Base-by-base conservation (phyloP, 2,329 filamentous ascomycete genomes). In the Alternaria solani region DNA sequence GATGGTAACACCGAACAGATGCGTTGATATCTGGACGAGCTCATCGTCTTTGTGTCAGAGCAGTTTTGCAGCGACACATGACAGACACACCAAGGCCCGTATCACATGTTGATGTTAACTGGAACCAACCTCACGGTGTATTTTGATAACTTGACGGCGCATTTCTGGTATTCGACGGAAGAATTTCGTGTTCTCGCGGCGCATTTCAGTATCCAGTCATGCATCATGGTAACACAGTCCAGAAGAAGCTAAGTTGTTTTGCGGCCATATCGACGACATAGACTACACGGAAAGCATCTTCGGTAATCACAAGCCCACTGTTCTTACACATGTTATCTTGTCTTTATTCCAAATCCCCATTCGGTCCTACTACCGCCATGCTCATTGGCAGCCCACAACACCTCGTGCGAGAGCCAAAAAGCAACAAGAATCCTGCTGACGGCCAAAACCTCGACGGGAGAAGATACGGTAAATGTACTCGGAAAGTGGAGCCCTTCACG, bases 401-500 rank as follows among this genome's bases (percentile, higher is more conserved):
- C 12, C 43, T 55, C 36, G 28, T 49, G 49, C 51, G 36, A 43
- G 34, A 11, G 16, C 14, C 20, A 47, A 30, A 34, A 38, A 30
- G 32, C 43, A 14, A 48, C 5, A 32, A 11, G 34, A 39, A 56
- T 34, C 16, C 44, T 43, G 25, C n/a, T 18, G 23, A 51, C 28
- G 48, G 18, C 26, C 11, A 42, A 20, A 32, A 28, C 12, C 25
- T 23, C 54, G 12, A 61, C 39, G 54, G 60, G 39, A 51, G 38
- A 39, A 57, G 42, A 46, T 11, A 42, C 60, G 57, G 60, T 63
- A 63, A 56, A 34, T 60, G 11, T 48, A 54, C 25, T 11, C 32
- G 23, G 38, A 36, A 39, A 44, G 56, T 60, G 51, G 51, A 62
- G 51, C 48, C 32, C 16, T 43, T 20, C 41, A 59, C 52, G 12